Evolutionary conservation across 2,329 filamentous ascomycete species (phyloP).

Genomic region (Aureobasidium sp.): DNA sequence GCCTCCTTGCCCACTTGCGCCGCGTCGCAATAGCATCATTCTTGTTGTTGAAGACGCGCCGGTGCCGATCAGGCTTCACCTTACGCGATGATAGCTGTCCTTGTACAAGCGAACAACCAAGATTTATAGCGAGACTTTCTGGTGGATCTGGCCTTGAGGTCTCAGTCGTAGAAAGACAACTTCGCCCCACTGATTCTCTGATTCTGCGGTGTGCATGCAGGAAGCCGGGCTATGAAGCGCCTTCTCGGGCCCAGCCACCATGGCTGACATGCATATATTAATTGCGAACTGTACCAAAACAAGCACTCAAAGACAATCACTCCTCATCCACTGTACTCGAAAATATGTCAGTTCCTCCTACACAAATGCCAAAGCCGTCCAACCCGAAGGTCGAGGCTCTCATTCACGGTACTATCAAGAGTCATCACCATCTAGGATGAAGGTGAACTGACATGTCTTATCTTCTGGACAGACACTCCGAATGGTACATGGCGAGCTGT

Average conservation of each 20-base stretch:
- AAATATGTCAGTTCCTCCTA: background rate
- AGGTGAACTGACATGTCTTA: background rate
- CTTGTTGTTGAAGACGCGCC: no score
- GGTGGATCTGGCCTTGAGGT: no score
- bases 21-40: no score
- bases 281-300: background rate
- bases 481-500: background rate
- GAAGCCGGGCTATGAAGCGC: conserved; percentile 1
- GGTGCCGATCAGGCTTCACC: no score
- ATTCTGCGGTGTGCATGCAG: background rate
- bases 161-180: background rate
- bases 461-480: background rate
- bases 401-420: background rate
- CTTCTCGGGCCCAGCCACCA: conserved; percentile 9
- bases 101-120: background rate
- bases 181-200: background rate
- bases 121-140: background rate
- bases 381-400: conserved; percentile 1
- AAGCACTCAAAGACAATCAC: background rate
- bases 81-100: background rate
- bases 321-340: background rate
- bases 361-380: background rate
- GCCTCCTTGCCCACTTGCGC: no score
- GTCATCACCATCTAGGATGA: background rate
- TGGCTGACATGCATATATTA: conserved; percentile 18